Evolutionary conservation across 257 asterid genomes (phyloP), one percentile per base, ranked within the genome.

Genomic region (Scutellaria galericulata): DNA sequence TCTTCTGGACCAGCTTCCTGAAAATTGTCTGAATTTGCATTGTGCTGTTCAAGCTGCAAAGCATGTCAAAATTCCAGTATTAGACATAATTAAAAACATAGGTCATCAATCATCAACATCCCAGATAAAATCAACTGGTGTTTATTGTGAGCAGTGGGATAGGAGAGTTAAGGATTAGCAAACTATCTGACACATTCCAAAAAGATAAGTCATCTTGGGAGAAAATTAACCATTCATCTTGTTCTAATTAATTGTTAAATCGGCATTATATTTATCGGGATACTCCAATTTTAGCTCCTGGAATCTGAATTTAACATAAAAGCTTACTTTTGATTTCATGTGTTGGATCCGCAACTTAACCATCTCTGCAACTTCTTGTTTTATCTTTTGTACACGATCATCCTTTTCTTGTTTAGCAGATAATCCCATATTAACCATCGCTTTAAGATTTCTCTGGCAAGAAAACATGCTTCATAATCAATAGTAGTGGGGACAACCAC

Each of bases 361-460:
- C 96, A 92, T 87, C 76, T 92, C 97, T 4, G 87, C 84, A 73
- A 92, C 88, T 79, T 92, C 97, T 77, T 75, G 88, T 84, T 90
- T 92, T 66, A 90, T 85, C 77, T 85, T 89, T 83, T 79, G 90
- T 70, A 92, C 81, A 59, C 77, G 79, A 62, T 54, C 87, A 53
- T 88, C 96, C 80, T 88, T 89, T 86, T 90, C 96, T 78, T 84
- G 88, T 81, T 87, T 90, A 27, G 92, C 96, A n/a, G 96, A 88
- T 78, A 90, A 76, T 51, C 89, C 96, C 85, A 62, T 73, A 79
- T 60, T 84, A 37, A 83, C 92, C 94, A 88, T 87, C 80, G 68
- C 83, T 74, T 79, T 82, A 67, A 92, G 89, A 84, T 92, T 87
- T 77, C 92, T 86, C 98, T 92, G 90, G 13, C 39, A 80, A 63